A percentile compares a stretch with the other conserved stretches of the same genome.
phyloP scores from a whole-genome alignment of 805 yeast species.

The Pachysolen tannophilus region DNA sequence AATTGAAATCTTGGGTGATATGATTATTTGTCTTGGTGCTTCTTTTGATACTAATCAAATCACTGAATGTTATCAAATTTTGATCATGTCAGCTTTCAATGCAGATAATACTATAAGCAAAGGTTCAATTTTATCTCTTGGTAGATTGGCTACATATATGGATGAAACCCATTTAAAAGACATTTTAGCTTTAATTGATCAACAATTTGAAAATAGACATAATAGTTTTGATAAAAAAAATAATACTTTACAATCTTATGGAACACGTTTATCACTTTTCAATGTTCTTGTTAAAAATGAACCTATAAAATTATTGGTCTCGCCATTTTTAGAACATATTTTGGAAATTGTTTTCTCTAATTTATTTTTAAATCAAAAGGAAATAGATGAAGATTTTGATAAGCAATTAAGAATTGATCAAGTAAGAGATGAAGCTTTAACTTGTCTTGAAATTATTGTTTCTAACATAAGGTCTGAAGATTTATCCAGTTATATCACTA shows the following conservation, averaged over 20 bases:
- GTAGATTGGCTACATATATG: slow-evolving; percentile 21
- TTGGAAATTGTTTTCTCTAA: slow-evolving; percentile 15
- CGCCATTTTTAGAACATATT: slow-evolving; percentile 7
- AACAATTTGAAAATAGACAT: slow-evolving; percentile 8
- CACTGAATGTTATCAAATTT: slow-evolving; percentile 15
- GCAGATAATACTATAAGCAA: slow-evolving; percentile 38
- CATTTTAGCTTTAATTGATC: slow-evolving; percentile 12
- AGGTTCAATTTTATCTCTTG: slow-evolving; percentile 33
- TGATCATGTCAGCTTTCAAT: slow-evolving; percentile 29
- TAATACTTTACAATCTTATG: slow-evolving; percentile 2
- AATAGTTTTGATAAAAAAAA: not conserved
- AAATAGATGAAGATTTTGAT: slow-evolving; percentile 30
- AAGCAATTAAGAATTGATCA: slow-evolving; percentile 33
- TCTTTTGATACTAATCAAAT: slow-evolving; percentile 18
- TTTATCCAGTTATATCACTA: slow-evolving; percentile 18
- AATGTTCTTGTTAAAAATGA: slow-evolving; percentile 9
- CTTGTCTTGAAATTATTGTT: slow-evolving; percentile 30
- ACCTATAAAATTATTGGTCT: slow-evolving; percentile 2
- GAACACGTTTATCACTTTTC: slow-evolving; percentile 7
- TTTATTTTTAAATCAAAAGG: slow-evolving; percentile 16
- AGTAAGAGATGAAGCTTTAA: slow-evolving; percentile 42
- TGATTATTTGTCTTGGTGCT: slow-evolving; percentile 37
- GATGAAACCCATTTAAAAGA: slow-evolving; percentile 15
- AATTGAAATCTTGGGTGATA: slow-evolving; percentile 52
- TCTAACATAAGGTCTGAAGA: slow-evolving; percentile 28